A percentile compares a stretch with the other conserved stretches of the same genome.
These are phyloP conservation scores for Sordariomycetes sp. DNA, from an alignment of 2,329 filamentous ascomycete species.

Conservation along the genomic window DNA sequence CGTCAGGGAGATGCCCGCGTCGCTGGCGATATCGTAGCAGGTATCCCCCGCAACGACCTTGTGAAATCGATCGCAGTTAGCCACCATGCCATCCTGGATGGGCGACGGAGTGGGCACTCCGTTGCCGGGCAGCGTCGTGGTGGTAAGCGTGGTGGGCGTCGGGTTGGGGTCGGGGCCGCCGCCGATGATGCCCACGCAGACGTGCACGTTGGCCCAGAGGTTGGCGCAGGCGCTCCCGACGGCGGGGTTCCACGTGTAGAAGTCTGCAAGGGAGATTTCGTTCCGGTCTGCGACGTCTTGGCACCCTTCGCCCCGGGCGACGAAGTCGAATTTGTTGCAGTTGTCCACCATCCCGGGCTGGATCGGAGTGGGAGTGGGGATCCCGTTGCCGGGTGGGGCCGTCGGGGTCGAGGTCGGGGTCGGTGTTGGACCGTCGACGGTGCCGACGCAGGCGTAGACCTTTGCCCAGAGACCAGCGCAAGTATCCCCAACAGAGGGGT, in stretches of 20 bases:
- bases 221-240: neutral
- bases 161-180: neutral
- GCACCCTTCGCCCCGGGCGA: constrained; percentile 13
- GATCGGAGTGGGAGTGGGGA: constrained; percentile 16
- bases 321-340: constrained; percentile 17
- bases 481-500: too few relatives aligned
- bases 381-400: constrained; percentile 10
- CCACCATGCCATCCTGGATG: constrained; percentile 7
- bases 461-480: too few relatives aligned
- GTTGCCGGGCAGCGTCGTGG: too few relatives aligned
- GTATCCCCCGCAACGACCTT: constrained; percentile 3
- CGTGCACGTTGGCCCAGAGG: constrained; percentile 5
- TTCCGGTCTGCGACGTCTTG: constrained; percentile 11
- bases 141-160: neutral
- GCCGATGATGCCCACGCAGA: constrained; percentile 4
- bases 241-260: constrained; percentile 9
- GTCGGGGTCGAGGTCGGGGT: too few relatives aligned
- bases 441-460: too few relatives aligned
- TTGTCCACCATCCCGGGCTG: constrained; percentile 17
- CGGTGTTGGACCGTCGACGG: too few relatives aligned
- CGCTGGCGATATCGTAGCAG: constrained; percentile 1
- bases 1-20: neutral
- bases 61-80: constrained; percentile 7
- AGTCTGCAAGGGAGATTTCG: constrained; percentile 10
- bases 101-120: constrained; percentile 5